Conservation (phyloP, 148 eudicot species). For the Fagopyrum esculentum region DNA sequence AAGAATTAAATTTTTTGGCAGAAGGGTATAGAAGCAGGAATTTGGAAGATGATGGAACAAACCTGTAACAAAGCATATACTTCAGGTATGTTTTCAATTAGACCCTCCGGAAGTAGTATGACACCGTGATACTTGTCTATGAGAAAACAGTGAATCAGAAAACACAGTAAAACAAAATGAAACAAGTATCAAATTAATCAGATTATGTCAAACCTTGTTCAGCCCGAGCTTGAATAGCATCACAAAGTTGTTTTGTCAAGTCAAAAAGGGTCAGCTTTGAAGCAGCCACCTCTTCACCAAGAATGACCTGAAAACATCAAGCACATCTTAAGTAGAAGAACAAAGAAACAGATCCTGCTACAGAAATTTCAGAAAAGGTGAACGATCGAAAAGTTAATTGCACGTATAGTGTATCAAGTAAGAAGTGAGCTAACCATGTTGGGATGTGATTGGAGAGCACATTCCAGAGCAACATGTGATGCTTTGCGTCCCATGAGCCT, state of each 20-base stretch:
- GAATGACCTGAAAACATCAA: slow-evolving; percentile 52
- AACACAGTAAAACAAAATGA: background rate
- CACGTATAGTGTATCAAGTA: background rate
- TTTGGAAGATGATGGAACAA: slow-evolving; percentile 12
- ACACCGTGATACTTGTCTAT: slow-evolving; percentile 94
- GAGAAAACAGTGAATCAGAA: slow-evolving; percentile 17
- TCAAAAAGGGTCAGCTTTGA: slow-evolving; percentile 92
- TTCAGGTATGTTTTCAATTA: slow-evolving; percentile 97
- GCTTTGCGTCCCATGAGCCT: slow-evolving; percentile 99
- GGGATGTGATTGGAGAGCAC: slow-evolving; percentile 98
- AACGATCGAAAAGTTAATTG: background rate
- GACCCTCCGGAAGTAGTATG: slow-evolving; percentile 91
- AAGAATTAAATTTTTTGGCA: background rate
- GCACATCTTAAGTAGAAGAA: slow-evolving; percentile 2
- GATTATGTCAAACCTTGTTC: slow-evolving; percentile 50
- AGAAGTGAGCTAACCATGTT: slow-evolving; percentile 59
- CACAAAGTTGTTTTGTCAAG: slow-evolving; percentile 88
- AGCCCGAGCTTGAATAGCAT: slow-evolving; percentile 91
- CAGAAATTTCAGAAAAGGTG: background rate
- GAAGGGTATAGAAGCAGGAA: background rate
- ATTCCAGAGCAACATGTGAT: slow-evolving; percentile 94
- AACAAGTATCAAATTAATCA: slow-evolving; percentile 6
- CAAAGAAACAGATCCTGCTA: background rate
- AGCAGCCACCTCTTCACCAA: slow-evolving; percentile 94
- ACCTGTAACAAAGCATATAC: slow-evolving; percentile 93